phyloP scores from a whole-genome alignment of 441 rosid genomes.

The Daphne laureola region DNA sequence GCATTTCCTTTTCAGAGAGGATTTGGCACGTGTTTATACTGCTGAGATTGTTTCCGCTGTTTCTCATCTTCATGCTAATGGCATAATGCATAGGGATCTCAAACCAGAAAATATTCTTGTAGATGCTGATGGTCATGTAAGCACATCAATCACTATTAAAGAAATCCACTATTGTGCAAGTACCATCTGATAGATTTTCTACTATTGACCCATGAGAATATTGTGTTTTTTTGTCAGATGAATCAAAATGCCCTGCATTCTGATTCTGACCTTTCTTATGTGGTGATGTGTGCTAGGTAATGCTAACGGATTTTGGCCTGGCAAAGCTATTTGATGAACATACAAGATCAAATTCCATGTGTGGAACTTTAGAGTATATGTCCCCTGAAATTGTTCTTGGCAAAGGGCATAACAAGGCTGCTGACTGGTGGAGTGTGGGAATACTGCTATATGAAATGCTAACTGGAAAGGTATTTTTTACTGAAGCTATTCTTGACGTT shows the following conservation, averaged over 20 bases:
- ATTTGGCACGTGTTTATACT: slow-evolving; percentile 81
- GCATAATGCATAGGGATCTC: slow-evolving; percentile 88
- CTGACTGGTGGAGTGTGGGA: slow-evolving; percentile 97
- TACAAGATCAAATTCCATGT: slow-evolving; percentile 78
- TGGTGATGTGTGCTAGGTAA: slow-evolving; percentile 24
- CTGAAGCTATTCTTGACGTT: too few relatives aligned
- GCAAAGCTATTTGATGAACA: slow-evolving; percentile 77
- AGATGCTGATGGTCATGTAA: slow-evolving; percentile 74
- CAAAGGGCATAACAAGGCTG: slow-evolving; percentile 80
- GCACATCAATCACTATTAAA: not conserved
- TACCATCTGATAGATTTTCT: slow-evolving; percentile 4
- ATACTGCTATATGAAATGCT: slow-evolving; percentile 81
- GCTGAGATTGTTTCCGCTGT: slow-evolving; percentile 83
- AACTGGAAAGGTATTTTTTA: slow-evolving; percentile 56
- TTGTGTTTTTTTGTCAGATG: slow-evolving; percentile 5
- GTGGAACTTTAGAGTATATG: slow-evolving; percentile 89
- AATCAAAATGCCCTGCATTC: slow-evolving; percentile 1
- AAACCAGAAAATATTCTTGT: slow-evolving; percentile 80
- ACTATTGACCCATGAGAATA: not conserved
- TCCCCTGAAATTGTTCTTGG: slow-evolving; percentile 82
- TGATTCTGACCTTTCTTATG: not conserved
- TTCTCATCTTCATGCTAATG: slow-evolving; percentile 72
- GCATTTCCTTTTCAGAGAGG: slow-evolving; percentile 46
- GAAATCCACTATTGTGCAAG: slow-evolving; percentile 4
- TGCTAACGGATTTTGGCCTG: slow-evolving; percentile 85